Base-by-base conservation (phyloP, 768 basidiomycete genomes). In the Epithele typhae region DNA sequence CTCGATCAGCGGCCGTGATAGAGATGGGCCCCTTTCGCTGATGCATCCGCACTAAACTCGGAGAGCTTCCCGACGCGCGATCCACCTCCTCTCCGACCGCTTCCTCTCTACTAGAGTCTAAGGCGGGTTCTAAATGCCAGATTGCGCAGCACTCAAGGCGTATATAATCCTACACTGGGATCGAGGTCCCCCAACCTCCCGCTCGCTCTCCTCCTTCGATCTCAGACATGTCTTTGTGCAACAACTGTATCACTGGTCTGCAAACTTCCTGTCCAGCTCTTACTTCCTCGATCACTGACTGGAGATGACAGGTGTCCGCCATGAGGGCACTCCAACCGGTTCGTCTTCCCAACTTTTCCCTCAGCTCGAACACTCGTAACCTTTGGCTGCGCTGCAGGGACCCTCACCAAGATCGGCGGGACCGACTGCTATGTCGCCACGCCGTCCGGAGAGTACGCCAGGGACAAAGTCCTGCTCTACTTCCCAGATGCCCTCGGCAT, bases 161-260 rank as follows among this genome's bases (percentile, higher is more conserved):
- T n/a, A n/a, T n/a, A n/a, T n/a, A n/a, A n/a, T n/a, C n/a, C n/a
- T n/a, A n/a, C n/a, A n/a, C n/a, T n/a, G n/a, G n/a, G n/a, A n/a
- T n/a, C n/a, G n/a, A n/a, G n/a, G n/a, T n/a, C n/a, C n/a, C n/a
- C n/a, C n/a, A n/a, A n/a, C n/a, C n/a, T n/a, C n/a, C n/a, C n/a
- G n/a, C n/a, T n/a, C n/a, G n/a, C n/a, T n/a, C n/a, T n/a, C n/a
- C n/a, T n/a, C n/a, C n/a, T n/a, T n/a, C n/a, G n/a, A n/a, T n/a
- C n/a, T n/a, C n/a, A n/a, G n/a, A n/a, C 39, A 79, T 79, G 78
- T 74, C 73, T 61, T 65, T 78, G 48, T 79, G 80, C 64, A 64
- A 70, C 48, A 60, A 83, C 55, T 84, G 82, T 46, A 48, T 81
- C 45, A 68, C 68, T 60, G 80, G 82, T 78, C 43, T 30, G 64